Evolutionary conservation across 768 basidiomycete species (phyloP).

Genomic region (Inosperma sp.): DNA sequence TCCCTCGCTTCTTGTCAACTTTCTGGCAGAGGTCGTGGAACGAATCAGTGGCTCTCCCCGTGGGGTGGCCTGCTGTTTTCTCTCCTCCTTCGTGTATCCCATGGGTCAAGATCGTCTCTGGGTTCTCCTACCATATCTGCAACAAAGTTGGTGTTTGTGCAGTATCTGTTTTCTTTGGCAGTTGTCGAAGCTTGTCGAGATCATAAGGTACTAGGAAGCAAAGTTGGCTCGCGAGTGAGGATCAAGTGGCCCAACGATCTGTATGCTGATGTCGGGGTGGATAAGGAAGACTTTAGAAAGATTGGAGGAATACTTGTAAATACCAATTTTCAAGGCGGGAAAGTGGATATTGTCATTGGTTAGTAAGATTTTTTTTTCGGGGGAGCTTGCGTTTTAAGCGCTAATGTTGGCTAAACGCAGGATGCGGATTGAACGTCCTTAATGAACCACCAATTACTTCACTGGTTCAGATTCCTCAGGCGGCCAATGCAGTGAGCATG

Average conservation of each 20-base stretch:
- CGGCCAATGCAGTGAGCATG: conserved; percentile 46
- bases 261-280: conserved; percentile 59
- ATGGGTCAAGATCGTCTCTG: conserved; percentile 29
- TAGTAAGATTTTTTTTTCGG: conserved; percentile 18
- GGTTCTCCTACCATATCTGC: conserved; percentile 33
- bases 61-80: conserved; percentile 86
- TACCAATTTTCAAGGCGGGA: conserved; percentile 70
- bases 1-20: conserved; percentile 88
- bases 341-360: conserved; percentile 81
- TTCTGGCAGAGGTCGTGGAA: conserved; percentile 81
- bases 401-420: conserved; percentile 38
- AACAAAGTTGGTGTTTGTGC: conserved; percentile 80
- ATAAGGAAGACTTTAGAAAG: conserved; percentile 57
- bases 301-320: conserved; percentile 91
- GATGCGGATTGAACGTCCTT: conserved; percentile 84
- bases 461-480: conserved; percentile 63
- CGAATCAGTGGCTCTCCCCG: conserved; percentile 91
- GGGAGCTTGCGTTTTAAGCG: conserved; percentile 1
- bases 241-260: conserved; percentile 99
- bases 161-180: conserved; percentile 88
- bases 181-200: conserved; percentile 82
- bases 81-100: conserved; percentile 59
- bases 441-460: conserved; percentile 82
- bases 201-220: conserved; percentile 46
- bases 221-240: conserved; percentile 50